These are phyloP conservation scores for Cnidoscolus chayamansa DNA, from an alignment of 441 rosid species.

Conservation along the genomic window DNA sequence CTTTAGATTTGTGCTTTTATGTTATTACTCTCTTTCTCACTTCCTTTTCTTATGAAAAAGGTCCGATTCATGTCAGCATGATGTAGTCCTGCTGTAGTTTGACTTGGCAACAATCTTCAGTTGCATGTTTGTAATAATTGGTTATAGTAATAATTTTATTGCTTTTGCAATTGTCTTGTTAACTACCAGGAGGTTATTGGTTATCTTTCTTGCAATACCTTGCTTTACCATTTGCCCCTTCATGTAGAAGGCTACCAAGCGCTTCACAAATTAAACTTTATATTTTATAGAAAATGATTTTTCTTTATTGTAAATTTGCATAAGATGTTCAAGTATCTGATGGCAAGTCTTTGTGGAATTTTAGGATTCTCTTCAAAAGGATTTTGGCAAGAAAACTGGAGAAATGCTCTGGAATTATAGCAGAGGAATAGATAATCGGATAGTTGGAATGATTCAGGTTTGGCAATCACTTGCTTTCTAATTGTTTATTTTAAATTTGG, in stretches of 20 bases:
- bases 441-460: slow-evolving; percentile 79
- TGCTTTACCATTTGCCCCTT: neutral
- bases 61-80: neutral
- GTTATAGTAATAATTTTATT: neutral
- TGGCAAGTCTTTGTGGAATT: slow-evolving; percentile 20
- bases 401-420: slow-evolving; percentile 96
- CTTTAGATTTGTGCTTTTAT: no score
- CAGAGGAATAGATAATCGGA: slow-evolving; percentile 79
- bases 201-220: neutral
- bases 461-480: slow-evolving; percentile 16
- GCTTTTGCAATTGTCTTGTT: neutral
- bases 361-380: slow-evolving; percentile 76
- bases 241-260: slow-evolving; percentile 6
- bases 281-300: slow-evolving; percentile 6
- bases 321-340: slow-evolving; percentile 16
- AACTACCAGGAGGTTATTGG: neutral
- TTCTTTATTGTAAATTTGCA: slow-evolving; percentile 3
- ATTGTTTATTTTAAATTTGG: neutral
- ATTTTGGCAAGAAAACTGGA: slow-evolving; percentile 85
- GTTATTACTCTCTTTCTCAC: no score
- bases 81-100: neutral
- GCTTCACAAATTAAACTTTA: no score
- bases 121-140: neutral
- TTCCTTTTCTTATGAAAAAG: neutral
- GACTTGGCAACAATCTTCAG: neutral